These are phyloP conservation scores for Botrytis medusae DNA, from an alignment of 2,329 filamentous ascomycete genomes.

Conservation along the genomic window DNA sequence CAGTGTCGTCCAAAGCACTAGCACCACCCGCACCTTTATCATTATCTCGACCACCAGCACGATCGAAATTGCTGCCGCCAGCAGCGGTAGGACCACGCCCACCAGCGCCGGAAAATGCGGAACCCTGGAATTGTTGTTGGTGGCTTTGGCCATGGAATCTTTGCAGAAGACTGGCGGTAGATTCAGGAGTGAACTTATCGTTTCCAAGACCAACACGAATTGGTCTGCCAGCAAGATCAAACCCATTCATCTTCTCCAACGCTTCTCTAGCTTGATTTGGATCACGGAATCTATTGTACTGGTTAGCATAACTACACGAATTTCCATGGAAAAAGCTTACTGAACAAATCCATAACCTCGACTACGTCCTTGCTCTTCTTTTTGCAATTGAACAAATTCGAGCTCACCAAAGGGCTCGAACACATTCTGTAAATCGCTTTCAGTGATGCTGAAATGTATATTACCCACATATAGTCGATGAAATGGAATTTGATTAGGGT, in stretches of 20 bases:
- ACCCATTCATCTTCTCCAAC: conserved; percentile 98
- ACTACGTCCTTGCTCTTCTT: conserved; percentile 87
- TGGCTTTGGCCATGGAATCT: conserved; percentile 81
- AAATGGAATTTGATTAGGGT: conserved; percentile 86
- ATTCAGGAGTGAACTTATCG: conserved; percentile 99
- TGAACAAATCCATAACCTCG: conserved; percentile 98
- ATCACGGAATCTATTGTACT: conserved; percentile 72
- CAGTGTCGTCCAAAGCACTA: conserved; percentile 93
- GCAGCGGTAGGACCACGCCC: conserved; percentile 82
- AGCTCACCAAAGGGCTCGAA: conserved; percentile 98
- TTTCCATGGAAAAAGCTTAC: conserved; percentile 56
- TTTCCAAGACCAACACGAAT: conserved; percentile 99
- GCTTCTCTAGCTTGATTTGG: conserved; percentile 90
- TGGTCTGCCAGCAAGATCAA: conserved; percentile 93
- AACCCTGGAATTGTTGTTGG: conserved; percentile 77
- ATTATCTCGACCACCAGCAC: conserved; percentile 82
- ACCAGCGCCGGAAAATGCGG: conserved; percentile 85
- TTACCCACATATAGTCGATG: conserved; percentile 98
- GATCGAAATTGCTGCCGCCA: conserved; percentile 76
- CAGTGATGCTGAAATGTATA: conserved; percentile 98
- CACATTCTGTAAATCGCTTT: conserved; percentile 90
- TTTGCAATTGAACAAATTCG: conserved; percentile 96
- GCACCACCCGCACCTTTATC: conserved; percentile 86
- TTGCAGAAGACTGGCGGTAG: conserved; percentile 87
- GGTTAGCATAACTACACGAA: conserved; percentile 41